Base-by-base conservation (phyloP, 805 yeast species). In the Metschnikowia dekortorum region DNA sequence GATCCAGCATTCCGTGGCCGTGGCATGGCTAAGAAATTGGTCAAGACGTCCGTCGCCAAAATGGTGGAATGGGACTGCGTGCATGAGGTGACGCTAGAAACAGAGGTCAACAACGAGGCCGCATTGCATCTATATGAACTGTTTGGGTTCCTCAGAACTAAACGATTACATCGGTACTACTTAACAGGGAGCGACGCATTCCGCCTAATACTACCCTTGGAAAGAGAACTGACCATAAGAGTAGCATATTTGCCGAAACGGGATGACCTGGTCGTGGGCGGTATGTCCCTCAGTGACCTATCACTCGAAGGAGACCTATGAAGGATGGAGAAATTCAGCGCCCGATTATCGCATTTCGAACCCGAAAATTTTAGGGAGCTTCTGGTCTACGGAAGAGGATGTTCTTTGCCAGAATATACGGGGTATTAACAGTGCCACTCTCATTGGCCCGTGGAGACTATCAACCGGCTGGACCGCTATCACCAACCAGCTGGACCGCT, bases 171-270 rank as follows among this genome's bases (percentile, higher is more conserved):
- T 63, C 75, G 96, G 47, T 94, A 94, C 73, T 94, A 94, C 63
- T 66, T 92, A 60, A 92, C 91, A 65, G 87, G 92, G 56, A 96
- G 87, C 62, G 99, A 94, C 69, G 98, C 99, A 0, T 92, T 77
- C 65, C 78, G 97, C 55, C 74, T 94, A 59, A 84, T 92, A 7
- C 65, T 94, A 39, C 98, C 98, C 2, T 62, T 94, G 14, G 82
- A 87, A 2, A 82, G 80, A 26, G 81, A 74, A 47, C 56, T 66
- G 48, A 58, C 55, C 33, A 58, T 57, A 28, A 66, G 94, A 51
- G 73, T 87, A 1, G 80, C 83, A 0, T 85, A 84, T 56, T 62
- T 81, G 11, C 57, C 55, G n/a, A 40, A 41, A n/a, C 32, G 44
- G 30, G 47, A 34, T 8, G 37, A 26, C 11, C 14, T 33, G 38